Evolutionary conservation across 2,329 filamentous ascomycete genomes (phyloP), one percentile per base, ranked within the genome.

Genomic region (Beauveria sp.): DNA sequence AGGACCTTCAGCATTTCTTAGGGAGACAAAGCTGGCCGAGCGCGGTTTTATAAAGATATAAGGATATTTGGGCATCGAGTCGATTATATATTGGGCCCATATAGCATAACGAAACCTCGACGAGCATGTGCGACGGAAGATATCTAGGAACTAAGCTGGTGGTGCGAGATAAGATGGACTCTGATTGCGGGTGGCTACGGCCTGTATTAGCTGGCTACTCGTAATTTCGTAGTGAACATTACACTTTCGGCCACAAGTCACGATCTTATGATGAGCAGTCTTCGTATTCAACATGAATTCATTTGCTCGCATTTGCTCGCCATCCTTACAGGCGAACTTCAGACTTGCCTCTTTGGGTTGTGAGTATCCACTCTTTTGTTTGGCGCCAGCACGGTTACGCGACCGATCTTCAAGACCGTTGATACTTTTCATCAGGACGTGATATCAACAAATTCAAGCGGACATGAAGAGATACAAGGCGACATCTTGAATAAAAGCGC

Each of bases 321-420:
- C 16, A 5, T 38, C 34, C 6, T 38, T 1, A 1, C 5, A 16
- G 12, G 34, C 34, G 34, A 38, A 26, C 31, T 50, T 1, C 9
- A 28, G 34, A 51, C 45, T 51, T 59, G 7, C 56, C 46, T 59
- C 4, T 59, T 59, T 59, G 22, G 46, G 46, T 7, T 43, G 45
- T n/a, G 24, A 31, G 46, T 53, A 45, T 9, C 57, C 57, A 43
- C 57, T 53, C 45, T 59, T 60, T 46, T 60, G 48, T 60, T 60
- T 60, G 57, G 57, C 40, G 26, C 48, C 14, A 22, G 53, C 57
- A 38, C 40, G 57, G 57, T 51, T 43, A 60, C 57, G 57, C 57
- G 57, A 52, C 48, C n/a, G 22, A 14, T 20, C 22, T 3, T 12
- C 9, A 24, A 38, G 45, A 20, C 34, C 12, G 24, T 60, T 52